Conservation (phyloP, 1,139 yeast genomes). For the Geotrichum histeridarum region DNA sequence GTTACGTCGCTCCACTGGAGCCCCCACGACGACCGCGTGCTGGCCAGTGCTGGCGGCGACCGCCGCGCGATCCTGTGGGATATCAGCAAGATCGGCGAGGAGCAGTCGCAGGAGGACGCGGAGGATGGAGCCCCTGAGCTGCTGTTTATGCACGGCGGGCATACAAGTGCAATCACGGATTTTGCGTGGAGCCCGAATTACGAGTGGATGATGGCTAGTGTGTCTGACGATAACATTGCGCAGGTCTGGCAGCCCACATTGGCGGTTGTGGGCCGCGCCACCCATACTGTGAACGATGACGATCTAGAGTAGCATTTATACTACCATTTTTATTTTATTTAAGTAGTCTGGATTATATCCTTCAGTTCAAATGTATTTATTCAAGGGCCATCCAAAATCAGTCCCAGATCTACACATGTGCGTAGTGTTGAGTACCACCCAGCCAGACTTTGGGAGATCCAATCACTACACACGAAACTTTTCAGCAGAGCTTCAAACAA, state of each 20-base stretch:
- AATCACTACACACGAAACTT: constrained; percentile 2
- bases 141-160: constrained; percentile 67
- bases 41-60: constrained; percentile 75
- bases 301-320: constrained; percentile 14
- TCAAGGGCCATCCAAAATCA: background rate
- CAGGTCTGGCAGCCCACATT: constrained; percentile 62
- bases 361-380: background rate
- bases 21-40: constrained; percentile 47
- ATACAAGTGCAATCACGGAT: constrained; percentile 81
- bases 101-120: constrained; percentile 39
- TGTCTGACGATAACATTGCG: constrained; percentile 78
- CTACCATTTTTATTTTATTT: background rate
- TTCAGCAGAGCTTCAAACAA: background rate
- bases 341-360: background rate
- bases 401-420: no score
- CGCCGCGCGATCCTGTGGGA: constrained; percentile 73
- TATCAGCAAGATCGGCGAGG: constrained; percentile 43
- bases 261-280: constrained; percentile 17
- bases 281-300: constrained; percentile 5
- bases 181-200: constrained; percentile 73
- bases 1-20: constrained; percentile 79
- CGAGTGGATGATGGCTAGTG: constrained; percentile 71
- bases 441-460: background rate
- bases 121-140: constrained; percentile 47
- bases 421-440: background rate